Conservation (phyloP, 805 yeast species). For the Schwanniomyces vanrijiae region DNA sequence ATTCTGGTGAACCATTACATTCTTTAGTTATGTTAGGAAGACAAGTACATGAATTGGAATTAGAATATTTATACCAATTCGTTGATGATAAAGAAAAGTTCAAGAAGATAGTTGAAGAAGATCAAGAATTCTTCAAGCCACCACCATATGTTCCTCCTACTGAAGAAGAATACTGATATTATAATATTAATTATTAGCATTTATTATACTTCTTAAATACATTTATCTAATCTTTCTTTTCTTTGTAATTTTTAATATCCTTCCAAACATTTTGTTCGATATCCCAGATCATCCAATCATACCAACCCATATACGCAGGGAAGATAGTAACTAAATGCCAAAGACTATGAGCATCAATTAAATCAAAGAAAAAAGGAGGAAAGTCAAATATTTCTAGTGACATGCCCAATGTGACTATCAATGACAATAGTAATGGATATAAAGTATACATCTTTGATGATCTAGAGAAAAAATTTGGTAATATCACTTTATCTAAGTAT, state of each 20-base stretch:
- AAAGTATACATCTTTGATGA: slow-evolving; percentile 40
- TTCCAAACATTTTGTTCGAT: slow-evolving; percentile 29
- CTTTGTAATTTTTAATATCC: slow-evolving; percentile 10
- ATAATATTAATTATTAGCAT: slow-evolving; percentile 5
- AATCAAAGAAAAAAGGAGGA: slow-evolving; percentile 58
- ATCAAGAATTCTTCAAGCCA: slow-evolving; percentile 75
- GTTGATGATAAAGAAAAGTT: slow-evolving; percentile 60
- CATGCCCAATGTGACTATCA: slow-evolving; percentile 68
- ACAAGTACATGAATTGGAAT: slow-evolving; percentile 90
- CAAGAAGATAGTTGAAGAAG: slow-evolving; percentile 44
- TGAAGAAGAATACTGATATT: slow-evolving; percentile 24
- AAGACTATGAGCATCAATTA: slow-evolving; percentile 87
- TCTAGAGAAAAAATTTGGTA: slow-evolving; percentile 29
- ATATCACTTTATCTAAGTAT: slow-evolving; percentile 25
- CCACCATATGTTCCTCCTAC: slow-evolving; percentile 60
- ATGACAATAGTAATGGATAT: slow-evolving; percentile 36
- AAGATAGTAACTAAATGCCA: slow-evolving; percentile 90
- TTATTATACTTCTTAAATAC: background rate
- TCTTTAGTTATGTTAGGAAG: slow-evolving; percentile 88
- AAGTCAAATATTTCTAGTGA: slow-evolving; percentile 90
- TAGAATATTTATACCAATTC: slow-evolving; percentile 79
- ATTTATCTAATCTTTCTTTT: slow-evolving; percentile 10
- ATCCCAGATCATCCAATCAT: slow-evolving; percentile 48
- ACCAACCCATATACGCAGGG: slow-evolving; percentile 40
- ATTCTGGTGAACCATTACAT: slow-evolving; percentile 93